Conservation (phyloP, 768 basidiomycete genomes). For the Macrocybe gigantea region DNA sequence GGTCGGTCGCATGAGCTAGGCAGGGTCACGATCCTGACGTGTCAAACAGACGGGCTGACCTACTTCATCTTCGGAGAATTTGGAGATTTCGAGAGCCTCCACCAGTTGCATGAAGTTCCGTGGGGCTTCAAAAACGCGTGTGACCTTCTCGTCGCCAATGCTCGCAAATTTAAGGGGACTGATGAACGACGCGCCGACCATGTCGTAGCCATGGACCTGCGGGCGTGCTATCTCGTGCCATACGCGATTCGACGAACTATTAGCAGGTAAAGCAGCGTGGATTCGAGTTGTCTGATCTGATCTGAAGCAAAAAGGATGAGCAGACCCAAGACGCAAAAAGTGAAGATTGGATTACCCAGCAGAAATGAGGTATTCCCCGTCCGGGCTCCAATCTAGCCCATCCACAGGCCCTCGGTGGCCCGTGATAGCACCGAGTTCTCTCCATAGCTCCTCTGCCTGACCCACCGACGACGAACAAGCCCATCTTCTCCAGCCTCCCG, state of each 20-base stretch:
- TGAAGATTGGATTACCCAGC: constrained; percentile 51
- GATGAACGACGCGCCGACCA: constrained; percentile 76
- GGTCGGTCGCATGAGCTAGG: constrained; percentile 56
- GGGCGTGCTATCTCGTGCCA: constrained; percentile 93
- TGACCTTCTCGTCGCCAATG: constrained; percentile 95
- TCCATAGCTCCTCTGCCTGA: constrained; percentile 50
- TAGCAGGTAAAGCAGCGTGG: constrained; percentile 51
- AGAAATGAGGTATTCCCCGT: constrained; percentile 81
- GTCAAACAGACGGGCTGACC: constrained; percentile 5
- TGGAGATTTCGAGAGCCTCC: constrained; percentile 42
- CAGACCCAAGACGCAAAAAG: neutral
- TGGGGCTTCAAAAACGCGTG: constrained; percentile 90
- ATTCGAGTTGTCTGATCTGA: constrained; percentile 90
- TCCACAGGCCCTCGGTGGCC: constrained; percentile 82
- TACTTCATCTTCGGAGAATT: constrained; percentile 48
- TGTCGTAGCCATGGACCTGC: constrained; percentile 95
- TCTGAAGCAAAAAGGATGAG: constrained; percentile 31
- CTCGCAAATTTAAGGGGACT: constrained; percentile 76
- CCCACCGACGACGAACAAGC: constrained; percentile 24
- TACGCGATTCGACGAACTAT: constrained; percentile 4
- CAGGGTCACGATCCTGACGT: neutral
- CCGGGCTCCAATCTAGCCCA: constrained; percentile 82
- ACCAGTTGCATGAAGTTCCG: constrained; percentile 65
- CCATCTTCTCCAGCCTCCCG: constrained; percentile 93
- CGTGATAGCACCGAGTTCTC: constrained; percentile 69